Conservation (phyloP, 1,284 basidiomycete genomes). For the Naganishia sp. region DNA sequence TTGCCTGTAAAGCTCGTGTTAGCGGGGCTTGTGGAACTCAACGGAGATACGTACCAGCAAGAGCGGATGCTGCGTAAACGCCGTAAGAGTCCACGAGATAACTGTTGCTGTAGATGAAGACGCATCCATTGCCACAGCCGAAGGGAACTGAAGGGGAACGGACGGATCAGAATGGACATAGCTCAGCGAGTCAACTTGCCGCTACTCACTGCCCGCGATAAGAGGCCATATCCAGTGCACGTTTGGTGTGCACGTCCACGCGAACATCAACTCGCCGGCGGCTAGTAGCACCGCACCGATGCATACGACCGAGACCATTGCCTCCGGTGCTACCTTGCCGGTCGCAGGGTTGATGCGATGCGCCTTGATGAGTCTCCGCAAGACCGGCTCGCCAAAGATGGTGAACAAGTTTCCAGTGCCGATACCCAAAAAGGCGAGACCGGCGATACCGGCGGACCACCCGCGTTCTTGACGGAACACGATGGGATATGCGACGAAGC, state of each 20-base stretch:
- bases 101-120: constrained; percentile 54
- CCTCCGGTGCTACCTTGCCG: constrained; percentile 58
- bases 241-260: constrained; percentile 61
- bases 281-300: constrained; percentile 60
- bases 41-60: background rate
- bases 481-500: constrained; percentile 57
- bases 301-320: constrained; percentile 63
- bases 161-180: background rate
- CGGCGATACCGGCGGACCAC: constrained; percentile 56
- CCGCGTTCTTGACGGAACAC: constrained; percentile 60
- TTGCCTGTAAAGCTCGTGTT: constrained; percentile 10
- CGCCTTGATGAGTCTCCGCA: constrained; percentile 57
- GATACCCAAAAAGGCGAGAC: constrained; percentile 67
- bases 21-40: too few relatives aligned
- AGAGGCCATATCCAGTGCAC: constrained; percentile 66
- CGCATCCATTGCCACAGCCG: constrained; percentile 58
- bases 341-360: constrained; percentile 57
- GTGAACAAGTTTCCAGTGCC: constrained; percentile 62
- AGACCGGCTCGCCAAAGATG: constrained; percentile 61
- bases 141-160: constrained; percentile 54
- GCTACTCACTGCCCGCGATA: constrained; percentile 55
- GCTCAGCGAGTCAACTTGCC: background rate
- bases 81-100: constrained; percentile 69
- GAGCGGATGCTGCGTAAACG: constrained; percentile 55
- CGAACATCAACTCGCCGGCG: constrained; percentile 62